These are phyloP conservation scores for Knufia fluminis DNA, from an alignment of 2,329 filamentous ascomycete species.

Conservation along the genomic window DNA sequence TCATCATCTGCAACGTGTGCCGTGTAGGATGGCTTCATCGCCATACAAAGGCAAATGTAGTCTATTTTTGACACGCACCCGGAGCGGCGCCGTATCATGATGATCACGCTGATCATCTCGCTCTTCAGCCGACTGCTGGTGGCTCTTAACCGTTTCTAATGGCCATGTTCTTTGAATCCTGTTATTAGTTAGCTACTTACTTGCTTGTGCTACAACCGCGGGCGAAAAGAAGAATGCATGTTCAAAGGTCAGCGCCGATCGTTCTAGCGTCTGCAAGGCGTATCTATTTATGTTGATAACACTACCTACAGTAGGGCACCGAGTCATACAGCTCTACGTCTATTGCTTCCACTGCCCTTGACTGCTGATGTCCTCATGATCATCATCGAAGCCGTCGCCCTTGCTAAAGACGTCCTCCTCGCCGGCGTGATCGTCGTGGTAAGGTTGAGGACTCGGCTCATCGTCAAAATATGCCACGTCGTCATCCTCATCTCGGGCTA, in stretches of 20 bases:
- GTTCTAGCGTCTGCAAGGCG: background rate
- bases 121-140: background rate
- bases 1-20: background rate
- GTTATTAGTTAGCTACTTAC: too few species aligned
- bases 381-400: constrained; percentile 25
- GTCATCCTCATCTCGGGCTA: constrained; percentile 35
- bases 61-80: background rate
- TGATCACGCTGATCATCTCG: background rate
- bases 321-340: background rate
- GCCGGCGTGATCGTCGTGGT: constrained; percentile 46
- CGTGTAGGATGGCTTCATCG: background rate
- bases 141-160: background rate
- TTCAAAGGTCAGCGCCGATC: background rate
- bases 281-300: background rate
- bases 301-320: background rate
- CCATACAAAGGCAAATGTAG: too few species aligned
- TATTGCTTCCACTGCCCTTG: constrained; percentile 25
- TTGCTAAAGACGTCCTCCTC: constrained; percentile 39
- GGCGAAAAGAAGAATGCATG: background rate
- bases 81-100: background rate
- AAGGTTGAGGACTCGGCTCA: constrained; percentile 19
- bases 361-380: constrained; percentile 32
- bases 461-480: constrained; percentile 39
- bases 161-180: background rate
- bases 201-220: background rate